These are phyloP conservation scores for Rhodotorula sp. DNA, from an alignment of 1,284 basidiomycete species.

Conservation along the genomic window DNA sequence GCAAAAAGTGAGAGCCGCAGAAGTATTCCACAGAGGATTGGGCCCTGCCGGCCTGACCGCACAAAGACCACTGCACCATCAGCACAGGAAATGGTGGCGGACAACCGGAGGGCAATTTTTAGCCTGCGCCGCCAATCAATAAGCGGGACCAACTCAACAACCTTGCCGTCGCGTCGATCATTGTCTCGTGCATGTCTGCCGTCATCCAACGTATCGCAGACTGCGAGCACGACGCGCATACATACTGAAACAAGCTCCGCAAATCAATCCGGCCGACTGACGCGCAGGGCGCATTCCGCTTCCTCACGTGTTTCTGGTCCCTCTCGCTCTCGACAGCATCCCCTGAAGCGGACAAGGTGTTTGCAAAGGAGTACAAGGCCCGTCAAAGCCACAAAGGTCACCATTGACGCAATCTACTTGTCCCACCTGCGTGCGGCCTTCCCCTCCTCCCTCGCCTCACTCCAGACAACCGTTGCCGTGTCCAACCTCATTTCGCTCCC, in stretches of 20 bases:
- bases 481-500: neutral
- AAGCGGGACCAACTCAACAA: slow-evolving; percentile 4
- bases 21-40: too few relatives aligned
- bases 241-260: too few relatives aligned
- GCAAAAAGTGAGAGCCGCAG: too few relatives aligned
- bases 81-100: too few relatives aligned
- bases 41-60: too few relatives aligned
- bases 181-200: neutral
- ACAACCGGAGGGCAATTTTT: too few relatives aligned
- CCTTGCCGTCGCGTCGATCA: neutral
- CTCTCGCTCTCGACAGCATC: neutral
- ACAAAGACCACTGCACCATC: too few relatives aligned
- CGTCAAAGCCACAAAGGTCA: neutral
- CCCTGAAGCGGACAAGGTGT: neutral
- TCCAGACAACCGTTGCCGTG: slow-evolving; percentile 1
- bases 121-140: too few relatives aligned
- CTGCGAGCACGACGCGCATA: too few relatives aligned
- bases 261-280: too few relatives aligned
- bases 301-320: neutral
- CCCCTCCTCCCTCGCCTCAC: neutral
- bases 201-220: too few relatives aligned
- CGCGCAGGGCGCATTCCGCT: too few relatives aligned
- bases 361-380: slow-evolving; percentile 6
- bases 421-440: neutral
- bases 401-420: slow-evolving; percentile 1